Evolutionary conservation across 148 eudicot species (phyloP), one percentile per base, ranked within the genome.

Genomic region (Euryodendron excelsum): DNA sequence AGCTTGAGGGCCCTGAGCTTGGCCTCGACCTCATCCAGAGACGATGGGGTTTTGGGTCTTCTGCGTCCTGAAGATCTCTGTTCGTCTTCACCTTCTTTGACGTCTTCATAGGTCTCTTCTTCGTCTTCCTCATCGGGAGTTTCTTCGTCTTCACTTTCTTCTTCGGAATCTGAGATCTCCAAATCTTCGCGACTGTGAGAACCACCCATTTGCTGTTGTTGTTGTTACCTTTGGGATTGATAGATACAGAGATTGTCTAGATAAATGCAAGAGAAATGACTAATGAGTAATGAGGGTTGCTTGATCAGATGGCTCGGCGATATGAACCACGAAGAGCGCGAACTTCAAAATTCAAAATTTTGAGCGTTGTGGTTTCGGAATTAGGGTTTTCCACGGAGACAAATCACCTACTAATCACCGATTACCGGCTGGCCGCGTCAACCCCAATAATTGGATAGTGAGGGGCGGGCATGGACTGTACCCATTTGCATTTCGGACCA

Each of bases 1-100:
- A 90, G 89, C 74, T 90, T 93, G 1, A 93, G 83, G 5, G 96
- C 88, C 61, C 83, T 87, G 56, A 93, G 89, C 69, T 84, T 85
- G 1, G 93, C 74, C 28, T 93, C 97, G 7, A 93, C 83, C 1
- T 90, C 89, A 25, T 90, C 92, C 4, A 93, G 30, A n/a, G 90
- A 88, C 25, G 88, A 80, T 58, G 88, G 88, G 53, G 88, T 81
- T 73, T 85, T 72, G 79, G 86, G 65, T 41, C 48, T 48, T 77
- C 44, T 53, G 69, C 76, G 59, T 10, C 13, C 72, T n/a, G 77
- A 28, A 36, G 84, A 84, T 47, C 70, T 71, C 1, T 76, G 33
- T 10, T 88, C 85, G 8, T 81, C 84, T 3, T 74, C 75, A 7
- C 74, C 83, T 17, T 77, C 84, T 12, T 84, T 83, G 28, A 83